These are phyloP conservation scores for Irpex sp. DNA, from an alignment of 1,284 basidiomycete genomes.

Conservation along the genomic window DNA sequence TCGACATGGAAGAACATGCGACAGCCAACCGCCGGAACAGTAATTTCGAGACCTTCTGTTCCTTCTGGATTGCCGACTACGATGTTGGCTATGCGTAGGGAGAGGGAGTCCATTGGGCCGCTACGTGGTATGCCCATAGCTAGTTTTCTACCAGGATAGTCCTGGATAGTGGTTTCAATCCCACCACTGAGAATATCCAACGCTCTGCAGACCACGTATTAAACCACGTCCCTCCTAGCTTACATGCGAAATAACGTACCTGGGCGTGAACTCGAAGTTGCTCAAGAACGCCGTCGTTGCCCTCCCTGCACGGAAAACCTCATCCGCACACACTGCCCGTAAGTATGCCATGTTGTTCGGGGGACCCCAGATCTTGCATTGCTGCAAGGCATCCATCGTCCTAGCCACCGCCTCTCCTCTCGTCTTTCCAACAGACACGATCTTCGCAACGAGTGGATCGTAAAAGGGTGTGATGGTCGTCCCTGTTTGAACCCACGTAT, in stretches of 20 bases:
- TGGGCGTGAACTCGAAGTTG: slow-evolving; percentile 38
- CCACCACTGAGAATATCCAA: slow-evolving; percentile 58
- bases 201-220: slow-evolving; percentile 32
- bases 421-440: slow-evolving; percentile 42
- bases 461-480: slow-evolving; percentile 51
- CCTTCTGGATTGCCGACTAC: slow-evolving; percentile 54
- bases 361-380: slow-evolving; percentile 42
- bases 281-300: slow-evolving; percentile 57
- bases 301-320: slow-evolving; percentile 41
- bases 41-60: slow-evolving; percentile 59
- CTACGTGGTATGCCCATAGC: slow-evolving; percentile 65
- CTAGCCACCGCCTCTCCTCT: slow-evolving; percentile 40
- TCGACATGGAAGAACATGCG: slow-evolving; percentile 40
- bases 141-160: slow-evolving; percentile 54
- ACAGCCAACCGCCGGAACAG: slow-evolving; percentile 20
- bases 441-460: slow-evolving; percentile 55
- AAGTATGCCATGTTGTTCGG: slow-evolving; percentile 59
- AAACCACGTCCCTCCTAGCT: too few relatives aligned
- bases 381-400: slow-evolving; percentile 33
- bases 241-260: slow-evolving; percentile 22
- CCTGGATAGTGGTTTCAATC: slow-evolving; percentile 61
- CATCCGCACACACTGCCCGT: slow-evolving; percentile 37
- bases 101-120: slow-evolving; percentile 63
- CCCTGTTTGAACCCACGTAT: slow-evolving; percentile 52
- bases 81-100: slow-evolving; percentile 57